These are phyloP conservation scores for Plantago lanceolata DNA, from an alignment of 305 asterid species.

Conservation along the genomic window DNA sequence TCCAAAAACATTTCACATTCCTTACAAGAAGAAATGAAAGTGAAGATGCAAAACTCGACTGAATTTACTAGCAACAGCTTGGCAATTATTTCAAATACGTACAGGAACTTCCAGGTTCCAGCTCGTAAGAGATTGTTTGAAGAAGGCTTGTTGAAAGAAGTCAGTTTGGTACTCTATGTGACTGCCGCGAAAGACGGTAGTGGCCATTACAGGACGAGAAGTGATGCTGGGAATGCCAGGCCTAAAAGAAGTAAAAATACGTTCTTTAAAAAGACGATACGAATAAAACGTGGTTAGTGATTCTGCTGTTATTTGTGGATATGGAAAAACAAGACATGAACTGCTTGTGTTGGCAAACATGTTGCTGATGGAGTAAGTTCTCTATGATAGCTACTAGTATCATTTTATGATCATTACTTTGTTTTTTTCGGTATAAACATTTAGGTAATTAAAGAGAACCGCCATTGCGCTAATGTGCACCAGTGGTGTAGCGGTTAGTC, in stretches of 20 bases:
- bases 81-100: slow-evolving; percentile 28
- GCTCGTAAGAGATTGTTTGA: slow-evolving; percentile 9
- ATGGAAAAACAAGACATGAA: slow-evolving; percentile 29
- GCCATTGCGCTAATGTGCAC: too few relatives aligned
- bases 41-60: slow-evolving; percentile 20
- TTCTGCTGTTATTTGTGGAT: slow-evolving; percentile 31
- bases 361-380: slow-evolving; percentile 33
- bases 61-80: slow-evolving; percentile 32
- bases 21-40: slow-evolving; percentile 2
- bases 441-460: neutral
- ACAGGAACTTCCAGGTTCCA: slow-evolving; percentile 2
- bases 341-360: slow-evolving; percentile 21
- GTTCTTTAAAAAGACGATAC: slow-evolving; percentile 30
- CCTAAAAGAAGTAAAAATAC: slow-evolving; percentile 25
- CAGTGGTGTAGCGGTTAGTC: too few relatives aligned
- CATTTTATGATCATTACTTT: neutral
- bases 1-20: slow-evolving; percentile 16
- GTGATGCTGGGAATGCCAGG: slow-evolving; percentile 26
- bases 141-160: neutral
- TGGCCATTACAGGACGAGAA: slow-evolving; percentile 25
- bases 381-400: too few relatives aligned
- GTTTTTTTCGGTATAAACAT: neutral
- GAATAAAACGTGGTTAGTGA: slow-evolving; percentile 24
- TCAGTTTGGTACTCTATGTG: slow-evolving; percentile 15
- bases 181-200: slow-evolving; percentile 30